Conservation (phyloP, 2,329 filamentous ascomycete genomes). For the Trichoderma polysporum region DNA sequence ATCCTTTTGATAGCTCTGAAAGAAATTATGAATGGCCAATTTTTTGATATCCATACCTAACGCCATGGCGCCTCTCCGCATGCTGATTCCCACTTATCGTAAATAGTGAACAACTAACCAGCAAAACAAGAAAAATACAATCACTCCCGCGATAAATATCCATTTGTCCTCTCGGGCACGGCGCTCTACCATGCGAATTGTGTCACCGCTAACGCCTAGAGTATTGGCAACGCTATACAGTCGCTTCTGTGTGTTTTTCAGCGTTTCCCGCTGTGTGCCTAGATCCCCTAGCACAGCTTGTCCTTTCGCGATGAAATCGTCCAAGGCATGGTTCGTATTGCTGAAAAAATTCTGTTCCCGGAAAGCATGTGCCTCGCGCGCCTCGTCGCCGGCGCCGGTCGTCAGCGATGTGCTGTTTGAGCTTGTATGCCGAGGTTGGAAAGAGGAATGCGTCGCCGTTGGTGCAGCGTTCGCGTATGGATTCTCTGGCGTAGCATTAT, state of each 20-base stretch:
- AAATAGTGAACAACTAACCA: conserved; percentile 87
- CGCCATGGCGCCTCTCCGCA: conserved; percentile 23
- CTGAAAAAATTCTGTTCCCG: conserved; percentile 87
- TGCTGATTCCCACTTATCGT: conserved; percentile 40
- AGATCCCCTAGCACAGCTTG: conserved; percentile 87
- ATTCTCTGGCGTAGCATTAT: conserved; percentile 81
- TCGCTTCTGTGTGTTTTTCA: conserved; percentile 89
- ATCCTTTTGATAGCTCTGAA: conserved; percentile 8
- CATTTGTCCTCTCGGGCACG: conserved; percentile 94
- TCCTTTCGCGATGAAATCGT: conserved; percentile 90
- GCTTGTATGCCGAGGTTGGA: conserved; percentile 45
- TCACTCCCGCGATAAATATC: conserved; percentile 88
- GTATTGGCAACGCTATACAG: conserved; percentile 94
- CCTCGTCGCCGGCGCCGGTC: conserved; percentile 58
- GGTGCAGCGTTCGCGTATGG: conserved; percentile 69
- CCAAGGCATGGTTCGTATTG: conserved; percentile 78
- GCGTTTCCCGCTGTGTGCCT: conserved; percentile 84
- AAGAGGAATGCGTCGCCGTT: conserved; percentile 35
- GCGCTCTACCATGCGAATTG: conserved; percentile 93
- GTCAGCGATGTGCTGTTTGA: conserved; percentile 32
- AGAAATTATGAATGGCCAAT: conserved; percentile 17
- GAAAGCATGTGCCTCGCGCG: conserved; percentile 77
- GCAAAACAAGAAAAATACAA: conserved; percentile 87
- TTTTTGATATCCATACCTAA: conserved; percentile 6
- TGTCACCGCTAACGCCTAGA: conserved; percentile 88